Percentiles rank a stretch among this genome's conserved stretches.
Evolutionary conservation across 257 asterid species (phyloP).

Genomic region (Ehretia macrophylla): DNA sequence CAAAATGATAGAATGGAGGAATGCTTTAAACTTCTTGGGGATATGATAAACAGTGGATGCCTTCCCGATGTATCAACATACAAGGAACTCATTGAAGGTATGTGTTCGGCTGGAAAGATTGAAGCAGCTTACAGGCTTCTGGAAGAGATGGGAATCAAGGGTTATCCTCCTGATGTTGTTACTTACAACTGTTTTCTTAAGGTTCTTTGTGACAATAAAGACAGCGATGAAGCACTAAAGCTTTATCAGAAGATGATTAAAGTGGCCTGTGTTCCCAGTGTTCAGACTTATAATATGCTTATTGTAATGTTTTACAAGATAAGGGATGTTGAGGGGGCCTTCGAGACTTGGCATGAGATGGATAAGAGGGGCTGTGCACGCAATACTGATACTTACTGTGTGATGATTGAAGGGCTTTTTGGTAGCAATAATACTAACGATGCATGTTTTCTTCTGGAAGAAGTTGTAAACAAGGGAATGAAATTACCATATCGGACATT

Average conservation of each 20-base stretch:
- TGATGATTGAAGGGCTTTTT: slow-evolving; percentile 92
- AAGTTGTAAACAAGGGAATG: slow-evolving; percentile 60
- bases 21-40: slow-evolving; percentile 48
- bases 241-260: slow-evolving; percentile 66
- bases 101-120: slow-evolving; percentile 61
- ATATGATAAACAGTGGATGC: slow-evolving; percentile 75
- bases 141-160: slow-evolving; percentile 76
- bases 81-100: slow-evolving; percentile 78
- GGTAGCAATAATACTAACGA: slow-evolving; percentile 41
- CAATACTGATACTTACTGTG: slow-evolving; percentile 66
- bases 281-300: slow-evolving; percentile 79
- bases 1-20: slow-evolving; percentile 69
- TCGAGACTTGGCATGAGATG: slow-evolving; percentile 84
- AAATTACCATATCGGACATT: slow-evolving; percentile 67
- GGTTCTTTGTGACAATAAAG: slow-evolving; percentile 71
- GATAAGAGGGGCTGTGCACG: slow-evolving; percentile 54
- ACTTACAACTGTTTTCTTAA: slow-evolving; percentile 85
- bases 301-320: slow-evolving; percentile 63
- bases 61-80: slow-evolving; percentile 91
- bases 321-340: slow-evolving; percentile 64
- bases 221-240: slow-evolving; percentile 50
- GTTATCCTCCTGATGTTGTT: slow-evolving; percentile 92
- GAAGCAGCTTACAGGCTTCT: slow-evolving; percentile 72
- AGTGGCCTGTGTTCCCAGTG: slow-evolving; percentile 68
- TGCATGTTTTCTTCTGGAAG: slow-evolving; percentile 64